Percentiles rank a stretch among this genome's conserved stretches.
These are phyloP conservation scores for Penicillium corylophilum DNA, from an alignment of 2,329 filamentous ascomycete species.

Conservation along the genomic window DNA sequence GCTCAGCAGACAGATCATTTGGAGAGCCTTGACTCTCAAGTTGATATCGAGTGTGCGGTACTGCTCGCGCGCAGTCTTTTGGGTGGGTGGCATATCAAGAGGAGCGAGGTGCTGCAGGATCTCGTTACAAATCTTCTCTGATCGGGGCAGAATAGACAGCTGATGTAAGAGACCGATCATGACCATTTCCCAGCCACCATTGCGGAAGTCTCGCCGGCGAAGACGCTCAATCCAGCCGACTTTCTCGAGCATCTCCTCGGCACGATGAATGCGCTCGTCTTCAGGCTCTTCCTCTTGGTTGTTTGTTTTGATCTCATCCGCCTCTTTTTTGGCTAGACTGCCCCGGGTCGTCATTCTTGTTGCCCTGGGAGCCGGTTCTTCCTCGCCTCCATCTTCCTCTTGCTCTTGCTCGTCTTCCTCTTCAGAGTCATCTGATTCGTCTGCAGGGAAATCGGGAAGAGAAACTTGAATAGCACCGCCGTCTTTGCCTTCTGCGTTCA, in stretches of 20 bases:
- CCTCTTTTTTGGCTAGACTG: constrained; percentile 78
- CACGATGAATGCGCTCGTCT: constrained; percentile 48
- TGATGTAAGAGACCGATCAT: constrained; percentile 84
- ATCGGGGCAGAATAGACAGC: constrained; percentile 71
- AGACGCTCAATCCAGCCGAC: constrained; percentile 86
- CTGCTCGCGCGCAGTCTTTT: constrained; percentile 68
- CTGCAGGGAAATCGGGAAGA: constrained; percentile 71
- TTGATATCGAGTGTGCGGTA: constrained; percentile 82
- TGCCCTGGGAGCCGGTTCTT: constrained; percentile 65
- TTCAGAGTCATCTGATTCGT: constrained; percentile 65
- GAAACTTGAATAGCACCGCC: constrained; percentile 72
- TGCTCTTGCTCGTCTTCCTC: constrained; percentile 59
- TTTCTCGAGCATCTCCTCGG: constrained; percentile 69
- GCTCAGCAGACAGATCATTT: constrained; percentile 82
- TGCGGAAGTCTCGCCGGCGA: constrained; percentile 76
- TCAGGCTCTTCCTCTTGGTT: constrained; percentile 48
- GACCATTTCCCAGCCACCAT: constrained; percentile 90
- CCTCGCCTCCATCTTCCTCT: constrained; percentile 44
- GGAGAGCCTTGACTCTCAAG: constrained; percentile 72
- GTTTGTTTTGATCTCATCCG: constrained; percentile 65
- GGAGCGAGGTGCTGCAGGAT: constrained; percentile 81
- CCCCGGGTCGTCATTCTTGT: constrained; percentile 77
- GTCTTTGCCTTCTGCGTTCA: constrained; percentile 68
- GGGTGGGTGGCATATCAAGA: constrained; percentile 69
- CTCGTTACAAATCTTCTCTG: constrained; percentile 71